Percentiles rank a stretch among this genome's conserved stretches.
phyloP scores from a whole-genome alignment of 208 protist genomes.

The Trypanosoma grayi region DNA sequence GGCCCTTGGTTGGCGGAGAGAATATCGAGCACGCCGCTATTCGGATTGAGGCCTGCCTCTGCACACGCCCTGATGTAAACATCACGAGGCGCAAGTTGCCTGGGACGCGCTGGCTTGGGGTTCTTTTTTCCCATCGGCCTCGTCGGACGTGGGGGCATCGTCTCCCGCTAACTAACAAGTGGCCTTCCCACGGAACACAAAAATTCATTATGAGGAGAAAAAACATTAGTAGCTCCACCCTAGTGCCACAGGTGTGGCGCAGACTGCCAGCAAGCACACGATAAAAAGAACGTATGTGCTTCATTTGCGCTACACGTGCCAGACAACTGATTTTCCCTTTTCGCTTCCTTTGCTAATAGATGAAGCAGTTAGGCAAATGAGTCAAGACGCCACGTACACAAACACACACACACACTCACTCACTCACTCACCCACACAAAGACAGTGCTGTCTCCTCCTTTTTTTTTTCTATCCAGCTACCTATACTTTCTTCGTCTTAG shows the following conservation, averaged over 20 bases:
- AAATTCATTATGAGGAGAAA: too few relatives aligned
- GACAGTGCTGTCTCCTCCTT: not conserved
- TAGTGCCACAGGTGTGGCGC: not conserved
- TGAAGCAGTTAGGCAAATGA: not conserved
- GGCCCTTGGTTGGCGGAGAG: slow-evolving; percentile 50
- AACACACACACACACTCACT: not conserved
- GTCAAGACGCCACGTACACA: not conserved
- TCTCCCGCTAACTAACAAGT: too few relatives aligned
- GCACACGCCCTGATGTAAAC: slow-evolving; percentile 76
- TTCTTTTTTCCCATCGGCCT: slow-evolving; percentile 24
- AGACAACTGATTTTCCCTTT: too few relatives aligned
- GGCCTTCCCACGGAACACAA: too few relatives aligned
- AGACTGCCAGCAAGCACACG: too few relatives aligned
- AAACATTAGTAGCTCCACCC: not conserved
- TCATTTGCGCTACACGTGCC: too few relatives aligned
- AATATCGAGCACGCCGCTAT: slow-evolving; percentile 61
- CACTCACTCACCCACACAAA: not conserved
- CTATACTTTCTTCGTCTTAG: slow-evolving; percentile 25
- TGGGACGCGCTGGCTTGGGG: slow-evolving; percentile 20
- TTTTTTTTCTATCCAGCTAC: slow-evolving; percentile 9
- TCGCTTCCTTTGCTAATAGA: slow-evolving; percentile 2
- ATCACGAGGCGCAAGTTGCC: slow-evolving; percentile 47
- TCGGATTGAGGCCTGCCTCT: slow-evolving; percentile 63
- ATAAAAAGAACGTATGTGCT: too few relatives aligned
- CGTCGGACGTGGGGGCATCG: slow-evolving; percentile 21